Percentiles rank a stretch among this genome's conserved stretches.
Evolutionary conservation across 1,284 basidiomycete genomes (phyloP).

Genomic region (Heterobasidion occidentale): DNA sequence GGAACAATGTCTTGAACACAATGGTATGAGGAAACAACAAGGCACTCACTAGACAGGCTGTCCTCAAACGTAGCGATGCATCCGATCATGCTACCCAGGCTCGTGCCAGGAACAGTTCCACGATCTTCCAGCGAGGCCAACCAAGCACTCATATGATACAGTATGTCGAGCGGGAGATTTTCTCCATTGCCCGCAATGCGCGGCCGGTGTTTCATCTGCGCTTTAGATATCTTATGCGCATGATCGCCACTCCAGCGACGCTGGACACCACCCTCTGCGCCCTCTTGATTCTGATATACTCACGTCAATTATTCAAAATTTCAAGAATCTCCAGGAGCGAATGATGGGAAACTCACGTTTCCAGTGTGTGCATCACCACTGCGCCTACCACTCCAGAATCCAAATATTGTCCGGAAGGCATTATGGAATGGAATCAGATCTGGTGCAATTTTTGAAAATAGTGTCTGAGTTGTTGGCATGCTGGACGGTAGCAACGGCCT

Average conservation of each 20-base stretch:
- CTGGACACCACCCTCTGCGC: conserved; percentile 13
- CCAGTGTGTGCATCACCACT: no score
- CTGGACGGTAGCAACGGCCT: conserved; percentile 17
- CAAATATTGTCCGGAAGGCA: conserved; percentile 3
- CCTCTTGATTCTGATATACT: neutral
- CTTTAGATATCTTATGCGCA: neutral
- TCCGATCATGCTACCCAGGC: conserved; percentile 42
- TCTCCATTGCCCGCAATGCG: conserved; percentile 30
- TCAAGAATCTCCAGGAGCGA: no score
- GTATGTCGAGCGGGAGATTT: conserved; percentile 44
- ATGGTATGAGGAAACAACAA: neutral
- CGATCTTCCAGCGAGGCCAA: conserved; percentile 47
- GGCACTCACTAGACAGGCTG: conserved; percentile 35
- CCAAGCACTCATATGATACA: conserved; percentile 52
- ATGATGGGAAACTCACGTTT: no score
- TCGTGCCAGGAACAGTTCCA: conserved; percentile 41
- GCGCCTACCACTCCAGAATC: neutral
- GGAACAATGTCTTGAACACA: no score
- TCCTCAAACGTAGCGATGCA: conserved; percentile 46
- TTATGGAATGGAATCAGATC: conserved; percentile 24
- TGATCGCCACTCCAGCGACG: conserved; percentile 19
- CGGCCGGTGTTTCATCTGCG: conserved; percentile 26
- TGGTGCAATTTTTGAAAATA: conserved; percentile 15
- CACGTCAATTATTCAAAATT: neutral
- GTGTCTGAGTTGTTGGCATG: neutral